Conservation (phyloP, 352 stramenopile genomes). For the Pythium rhizo-oryzae region DNA sequence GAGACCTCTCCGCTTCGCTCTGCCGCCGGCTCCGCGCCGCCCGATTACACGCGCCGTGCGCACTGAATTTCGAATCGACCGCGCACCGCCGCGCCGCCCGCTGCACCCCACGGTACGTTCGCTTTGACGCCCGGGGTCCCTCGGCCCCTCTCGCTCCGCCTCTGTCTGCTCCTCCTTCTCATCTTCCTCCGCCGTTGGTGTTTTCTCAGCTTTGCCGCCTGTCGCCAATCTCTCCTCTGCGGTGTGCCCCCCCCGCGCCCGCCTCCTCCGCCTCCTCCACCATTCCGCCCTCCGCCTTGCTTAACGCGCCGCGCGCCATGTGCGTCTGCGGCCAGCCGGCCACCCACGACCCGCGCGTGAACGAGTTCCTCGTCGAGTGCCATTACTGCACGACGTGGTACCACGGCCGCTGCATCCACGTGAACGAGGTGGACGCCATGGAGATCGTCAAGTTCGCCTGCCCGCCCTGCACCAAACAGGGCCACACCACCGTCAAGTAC, state of each 20-base stretch:
- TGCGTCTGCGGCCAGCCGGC: conserved; percentile 32
- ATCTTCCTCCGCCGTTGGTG: background rate
- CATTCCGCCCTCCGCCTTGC: conserved; percentile 3
- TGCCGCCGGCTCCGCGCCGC: background rate
- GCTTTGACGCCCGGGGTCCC: background rate
- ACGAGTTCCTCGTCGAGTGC: conserved; percentile 64
- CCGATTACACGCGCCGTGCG: background rate
- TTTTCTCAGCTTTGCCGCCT: background rate
- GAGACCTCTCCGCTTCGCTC: conserved; percentile 14
- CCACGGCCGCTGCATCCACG: conserved; percentile 53
- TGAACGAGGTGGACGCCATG: conserved; percentile 64
- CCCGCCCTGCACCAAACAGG: conserved; percentile 42
- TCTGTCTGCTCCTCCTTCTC: conserved; percentile 5
- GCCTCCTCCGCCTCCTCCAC: background rate
- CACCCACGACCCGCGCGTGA: conserved; percentile 26
- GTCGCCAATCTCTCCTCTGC: too few relatives aligned
- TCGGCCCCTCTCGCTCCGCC: background rate
- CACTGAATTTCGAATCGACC: conserved; percentile 15
- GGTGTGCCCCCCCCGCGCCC: too few relatives aligned
- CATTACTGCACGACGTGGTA: conserved; percentile 70
- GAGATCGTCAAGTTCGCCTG: conserved; percentile 62
- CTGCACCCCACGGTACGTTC: background rate
- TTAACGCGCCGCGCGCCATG: conserved; percentile 15
- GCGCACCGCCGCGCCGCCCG: too few relatives aligned
- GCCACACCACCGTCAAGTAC: conserved; percentile 43